These are phyloP conservation scores for Naganishia liquefaciens DNA, from an alignment of 1,284 basidiomycete genomes.

Conservation along the genomic window DNA sequence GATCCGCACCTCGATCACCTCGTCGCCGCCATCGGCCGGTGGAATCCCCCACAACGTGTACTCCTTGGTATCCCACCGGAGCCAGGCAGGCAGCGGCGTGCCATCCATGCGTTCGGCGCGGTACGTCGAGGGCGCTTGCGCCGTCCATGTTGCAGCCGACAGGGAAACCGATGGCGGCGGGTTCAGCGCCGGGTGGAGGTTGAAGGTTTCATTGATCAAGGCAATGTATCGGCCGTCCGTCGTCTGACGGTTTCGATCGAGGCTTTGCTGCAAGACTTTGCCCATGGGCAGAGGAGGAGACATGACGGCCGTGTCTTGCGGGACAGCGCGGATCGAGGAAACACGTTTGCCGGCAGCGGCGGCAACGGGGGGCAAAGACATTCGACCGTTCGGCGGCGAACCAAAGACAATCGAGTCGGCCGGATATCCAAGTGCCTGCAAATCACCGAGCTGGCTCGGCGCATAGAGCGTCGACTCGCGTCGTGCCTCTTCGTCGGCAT, in stretches of 20 bases:
- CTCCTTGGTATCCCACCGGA: conserved; percentile 51
- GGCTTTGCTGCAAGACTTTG: conserved; percentile 36
- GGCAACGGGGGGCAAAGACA: conserved; percentile 6
- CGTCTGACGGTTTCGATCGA: conserved; percentile 28
- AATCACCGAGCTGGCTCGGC: conserved; percentile 35
- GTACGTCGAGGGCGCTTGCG: conserved; percentile 48
- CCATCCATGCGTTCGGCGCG: conserved; percentile 46
- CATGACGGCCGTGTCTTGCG: conserved; percentile 38
- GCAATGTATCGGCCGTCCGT: conserved; percentile 46
- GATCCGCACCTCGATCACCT: conserved; percentile 42
- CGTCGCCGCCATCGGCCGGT: conserved; percentile 38
- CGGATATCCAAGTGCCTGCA: conserved; percentile 47
- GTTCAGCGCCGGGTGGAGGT: conserved; percentile 49
- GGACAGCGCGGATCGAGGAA: conserved; percentile 42
- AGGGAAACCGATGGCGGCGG: conserved; percentile 50
- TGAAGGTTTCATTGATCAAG: conserved; percentile 49
- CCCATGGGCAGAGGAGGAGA: conserved; percentile 50
- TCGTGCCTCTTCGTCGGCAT: conserved; percentile 43
- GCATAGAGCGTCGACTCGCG: conserved; percentile 39
- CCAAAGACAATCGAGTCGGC: conserved; percentile 47
- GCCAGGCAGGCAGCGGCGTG: conserved; percentile 44
- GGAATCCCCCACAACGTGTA: conserved; percentile 52
- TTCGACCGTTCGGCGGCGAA: conserved; percentile 34
- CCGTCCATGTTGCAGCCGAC: conserved; percentile 50
- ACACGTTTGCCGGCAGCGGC: conserved; percentile 38